Percentiles rank a stretch among this genome's conserved stretches.
phyloP scores from a whole-genome alignment of 345 rosid species.

The Rhodamnia argentea region DNA sequence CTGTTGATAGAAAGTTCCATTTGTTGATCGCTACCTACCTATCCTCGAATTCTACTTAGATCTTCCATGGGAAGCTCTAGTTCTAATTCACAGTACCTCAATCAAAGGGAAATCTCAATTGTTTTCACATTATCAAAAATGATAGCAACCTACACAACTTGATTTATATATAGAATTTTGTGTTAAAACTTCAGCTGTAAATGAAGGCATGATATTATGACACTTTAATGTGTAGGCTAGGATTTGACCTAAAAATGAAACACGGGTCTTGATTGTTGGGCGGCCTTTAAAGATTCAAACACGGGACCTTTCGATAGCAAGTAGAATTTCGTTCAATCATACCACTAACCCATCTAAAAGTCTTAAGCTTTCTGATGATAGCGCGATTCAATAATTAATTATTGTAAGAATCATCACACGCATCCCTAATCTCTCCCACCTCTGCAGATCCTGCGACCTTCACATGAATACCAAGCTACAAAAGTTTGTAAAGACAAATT shows the following conservation, averaged over 20 bases:
- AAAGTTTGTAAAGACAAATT: neutral
- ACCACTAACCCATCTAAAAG: neutral
- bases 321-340: neutral
- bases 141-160: neutral
- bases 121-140: neutral
- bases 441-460: neutral
- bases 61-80: neutral
- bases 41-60: neutral
- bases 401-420: neutral
- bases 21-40: neutral
- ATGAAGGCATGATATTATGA: neutral
- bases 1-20: neutral
- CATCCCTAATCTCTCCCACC: neutral
- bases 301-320: neutral
- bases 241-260: neutral
- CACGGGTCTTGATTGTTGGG: neutral
- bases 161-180: neutral
- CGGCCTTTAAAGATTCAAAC: neutral
- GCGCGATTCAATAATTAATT: neutral
- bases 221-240: neutral
- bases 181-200: neutral
- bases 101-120: neutral
- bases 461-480: neutral
- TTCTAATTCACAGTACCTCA: neutral
- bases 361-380: neutral